Evolutionary conservation across 192 early-diverging fungal species (phyloP).

Genomic region (Coemansia biformis): DNA sequence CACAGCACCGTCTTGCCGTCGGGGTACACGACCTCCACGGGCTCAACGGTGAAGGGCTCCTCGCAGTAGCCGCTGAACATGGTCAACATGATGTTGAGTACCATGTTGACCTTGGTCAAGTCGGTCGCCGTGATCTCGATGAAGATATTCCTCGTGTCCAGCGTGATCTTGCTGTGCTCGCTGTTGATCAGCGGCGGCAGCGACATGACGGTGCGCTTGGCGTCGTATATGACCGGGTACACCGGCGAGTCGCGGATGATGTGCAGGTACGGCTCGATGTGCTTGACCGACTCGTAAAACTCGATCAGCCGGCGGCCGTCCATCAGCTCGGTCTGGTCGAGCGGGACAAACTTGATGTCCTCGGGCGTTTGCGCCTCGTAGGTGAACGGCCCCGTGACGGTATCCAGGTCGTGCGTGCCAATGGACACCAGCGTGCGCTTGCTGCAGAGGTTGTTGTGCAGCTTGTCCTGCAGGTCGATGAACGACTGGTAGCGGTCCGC

Average conservation of each 20-base stretch:
- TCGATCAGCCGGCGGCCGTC: slow-evolving; percentile 83
- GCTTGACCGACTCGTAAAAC: slow-evolving; percentile 82
- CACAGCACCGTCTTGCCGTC: slow-evolving; percentile 65
- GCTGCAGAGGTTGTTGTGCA: slow-evolving; percentile 95
- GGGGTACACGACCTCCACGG: slow-evolving; percentile 82
- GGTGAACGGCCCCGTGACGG: slow-evolving; percentile 87
- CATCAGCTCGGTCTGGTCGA: slow-evolving; percentile 86
- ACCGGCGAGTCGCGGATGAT: slow-evolving; percentile 89
- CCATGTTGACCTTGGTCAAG: slow-evolving; percentile 87
- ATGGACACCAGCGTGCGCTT: slow-evolving; percentile 93
- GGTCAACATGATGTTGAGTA: slow-evolving; percentile 87
- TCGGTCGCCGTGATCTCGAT: slow-evolving; percentile 98
- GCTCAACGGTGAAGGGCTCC: slow-evolving; percentile 91
- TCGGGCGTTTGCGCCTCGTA: slow-evolving; percentile 89
- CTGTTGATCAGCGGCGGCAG: slow-evolving; percentile 99
- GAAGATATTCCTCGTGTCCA: slow-evolving; percentile 92
- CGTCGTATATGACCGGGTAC: slow-evolving; percentile 89
- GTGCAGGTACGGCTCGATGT: slow-evolving; percentile 82
- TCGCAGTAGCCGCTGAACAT: slow-evolving; percentile 96
- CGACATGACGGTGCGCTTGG: slow-evolving; percentile 77
- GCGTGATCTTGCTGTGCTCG: slow-evolving; percentile 93
- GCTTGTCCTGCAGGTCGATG: slow-evolving; percentile 98
- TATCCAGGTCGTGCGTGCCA: slow-evolving; percentile 97
- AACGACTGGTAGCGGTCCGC: slow-evolving; percentile 85
- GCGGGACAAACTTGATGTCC: slow-evolving; percentile 87